phyloP scores from a whole-genome alignment of 371 early-diverging fungal species.

The Rhizopus arrhizus region DNA sequence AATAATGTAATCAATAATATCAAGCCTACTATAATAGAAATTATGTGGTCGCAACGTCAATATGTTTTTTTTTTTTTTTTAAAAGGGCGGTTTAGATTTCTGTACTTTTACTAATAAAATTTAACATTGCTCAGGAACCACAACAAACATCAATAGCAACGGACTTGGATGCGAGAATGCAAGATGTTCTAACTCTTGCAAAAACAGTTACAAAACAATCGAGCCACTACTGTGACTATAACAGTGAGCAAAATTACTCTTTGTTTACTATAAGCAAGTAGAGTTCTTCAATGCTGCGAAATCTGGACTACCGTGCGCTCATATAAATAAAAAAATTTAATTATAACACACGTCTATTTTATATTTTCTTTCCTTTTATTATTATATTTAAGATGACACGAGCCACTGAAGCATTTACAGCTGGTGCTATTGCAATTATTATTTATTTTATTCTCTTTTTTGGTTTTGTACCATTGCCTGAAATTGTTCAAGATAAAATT shows the following conservation, averaged over 20 bases:
- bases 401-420: conserved; percentile 62
- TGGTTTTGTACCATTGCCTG: conserved; percentile 58
- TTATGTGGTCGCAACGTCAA: conserved; percentile 79
- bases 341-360: not conserved
- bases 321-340: not conserved
- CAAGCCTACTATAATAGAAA: conserved; percentile 54
- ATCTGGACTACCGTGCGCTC: too few relatives aligned
- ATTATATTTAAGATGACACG: conserved; percentile 53
- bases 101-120: too few relatives aligned
- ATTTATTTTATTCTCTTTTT: conserved; percentile 56
- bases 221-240: too few relatives aligned
- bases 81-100: not conserved
- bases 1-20: conserved; percentile 76
- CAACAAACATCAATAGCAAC: too few relatives aligned
- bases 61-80: conserved; percentile 21
- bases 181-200: too few relatives aligned
- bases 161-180: too few relatives aligned
- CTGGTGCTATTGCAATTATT: conserved; percentile 43
- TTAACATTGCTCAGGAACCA: too few relatives aligned
- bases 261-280: too few relatives aligned
- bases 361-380: conserved; percentile 2
- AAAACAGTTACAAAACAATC: too few relatives aligned
- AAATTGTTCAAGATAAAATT: conserved; percentile 58
- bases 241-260: too few relatives aligned
- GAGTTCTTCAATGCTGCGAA: too few relatives aligned